A percentile compares a stretch with the other conserved stretches of the same genome.
phyloP scores from a whole-genome alignment of 176 grass and related monocot genomes.

The Aechmea fasciata region DNA sequence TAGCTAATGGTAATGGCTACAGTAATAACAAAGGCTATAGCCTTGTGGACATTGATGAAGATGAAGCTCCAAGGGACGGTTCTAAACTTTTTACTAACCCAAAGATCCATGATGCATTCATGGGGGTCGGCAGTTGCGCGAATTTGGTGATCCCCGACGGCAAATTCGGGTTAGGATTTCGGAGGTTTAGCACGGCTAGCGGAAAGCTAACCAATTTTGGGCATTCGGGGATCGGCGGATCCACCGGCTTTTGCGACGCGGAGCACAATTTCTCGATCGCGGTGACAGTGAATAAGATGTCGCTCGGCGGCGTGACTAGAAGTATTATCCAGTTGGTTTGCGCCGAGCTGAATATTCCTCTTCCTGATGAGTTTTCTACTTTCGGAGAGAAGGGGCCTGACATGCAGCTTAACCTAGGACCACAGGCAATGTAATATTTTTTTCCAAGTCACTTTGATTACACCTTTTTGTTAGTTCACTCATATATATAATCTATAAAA shows the following conservation, averaged over 20 bases:
- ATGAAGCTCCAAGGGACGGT: constrained; percentile 6
- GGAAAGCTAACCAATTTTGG: constrained; percentile 45
- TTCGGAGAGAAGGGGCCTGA: constrained; percentile 79
- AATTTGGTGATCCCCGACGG: constrained; percentile 40
- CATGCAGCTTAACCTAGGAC: constrained; percentile 52
- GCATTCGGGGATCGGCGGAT: constrained; percentile 81
- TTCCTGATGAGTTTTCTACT: constrained; percentile 73
- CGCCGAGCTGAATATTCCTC: constrained; percentile 54
- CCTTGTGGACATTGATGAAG: constrained; percentile 26
- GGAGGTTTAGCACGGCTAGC: constrained; percentile 35
- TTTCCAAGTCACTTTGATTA: neutral
- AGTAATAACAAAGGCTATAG: constrained; percentile 30
- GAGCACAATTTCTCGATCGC: constrained; percentile 71
- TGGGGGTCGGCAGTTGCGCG: constrained; percentile 46
- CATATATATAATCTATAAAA: neutral
- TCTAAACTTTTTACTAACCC: constrained; percentile 41
- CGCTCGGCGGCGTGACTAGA: constrained; percentile 58
- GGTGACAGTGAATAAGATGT: constrained; percentile 85
- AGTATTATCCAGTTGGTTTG: constrained; percentile 62
- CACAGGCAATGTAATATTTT: neutral
- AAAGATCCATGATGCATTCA: constrained; percentile 49
- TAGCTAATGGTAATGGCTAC: neutral
- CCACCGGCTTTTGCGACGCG: constrained; percentile 60
- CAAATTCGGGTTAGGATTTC: constrained; percentile 84
- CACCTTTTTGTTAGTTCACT: neutral